Evolutionary conservation across 176 grass and related monocot species (phyloP).

Genomic region (Oropetium thomaeum): DNA sequence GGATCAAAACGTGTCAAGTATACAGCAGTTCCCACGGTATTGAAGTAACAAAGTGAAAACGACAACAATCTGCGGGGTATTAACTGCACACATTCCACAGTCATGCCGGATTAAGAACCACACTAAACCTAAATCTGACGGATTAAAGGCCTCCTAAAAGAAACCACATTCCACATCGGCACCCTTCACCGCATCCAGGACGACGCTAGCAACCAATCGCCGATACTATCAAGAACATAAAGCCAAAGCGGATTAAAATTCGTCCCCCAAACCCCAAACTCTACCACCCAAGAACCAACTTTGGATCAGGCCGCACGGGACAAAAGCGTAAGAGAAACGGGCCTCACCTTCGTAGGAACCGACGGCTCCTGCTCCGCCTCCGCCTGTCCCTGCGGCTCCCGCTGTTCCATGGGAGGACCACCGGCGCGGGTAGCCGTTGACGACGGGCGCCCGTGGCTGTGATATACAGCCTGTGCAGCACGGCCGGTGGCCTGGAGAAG

Average conservation of each 20-base stretch:
- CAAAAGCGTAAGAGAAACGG: not conserved
- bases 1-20: not conserved
- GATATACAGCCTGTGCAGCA: slow-evolving; percentile 29
- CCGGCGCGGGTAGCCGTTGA: slow-evolving; percentile 20
- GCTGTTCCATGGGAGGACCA: slow-evolving; percentile 52
- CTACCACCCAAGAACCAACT: not conserved
- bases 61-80: not conserved
- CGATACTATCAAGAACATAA: not conserved
- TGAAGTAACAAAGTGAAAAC: not conserved
- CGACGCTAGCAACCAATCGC: not conserved
- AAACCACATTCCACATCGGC: not conserved
- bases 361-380: slow-evolving; percentile 25
- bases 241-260: not conserved
- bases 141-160: not conserved
- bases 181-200: not conserved
- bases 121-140: not conserved
- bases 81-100: not conserved
- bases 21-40: not conserved
- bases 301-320: not conserved
- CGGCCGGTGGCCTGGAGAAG: not conserved
- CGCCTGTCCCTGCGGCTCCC: slow-evolving; percentile 35
- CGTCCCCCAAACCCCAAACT: not conserved
- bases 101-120: not conserved
- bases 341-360: slow-evolving; percentile 34
- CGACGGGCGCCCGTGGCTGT: not conserved